phyloP scores from a whole-genome alignment of 2,329 filamentous ascomycete genomes.

The Colletotrichum truncatum region DNA sequence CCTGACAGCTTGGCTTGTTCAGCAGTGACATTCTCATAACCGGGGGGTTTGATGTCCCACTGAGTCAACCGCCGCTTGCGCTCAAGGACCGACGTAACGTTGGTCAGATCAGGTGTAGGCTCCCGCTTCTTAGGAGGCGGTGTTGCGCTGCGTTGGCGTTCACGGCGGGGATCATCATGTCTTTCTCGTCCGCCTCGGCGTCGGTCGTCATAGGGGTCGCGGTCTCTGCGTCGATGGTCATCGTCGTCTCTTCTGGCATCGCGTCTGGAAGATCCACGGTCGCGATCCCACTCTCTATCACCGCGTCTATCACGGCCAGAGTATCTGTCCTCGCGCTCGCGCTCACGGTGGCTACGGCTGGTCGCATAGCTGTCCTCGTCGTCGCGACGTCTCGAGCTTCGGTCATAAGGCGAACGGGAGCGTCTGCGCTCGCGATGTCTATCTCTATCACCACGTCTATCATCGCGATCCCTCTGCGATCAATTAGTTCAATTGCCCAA shows the following conservation, averaged over 20 bases:
- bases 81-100: slow-evolving; percentile 82
- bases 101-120: slow-evolving; percentile 93
- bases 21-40: slow-evolving; percentile 97
- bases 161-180: slow-evolving; percentile 55
- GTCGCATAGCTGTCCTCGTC: slow-evolving; percentile 88
- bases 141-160: slow-evolving; percentile 77
- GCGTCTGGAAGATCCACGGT: slow-evolving; percentile 68
- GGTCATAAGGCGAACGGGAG: slow-evolving; percentile 86
- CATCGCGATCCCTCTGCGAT: slow-evolving; percentile 42
- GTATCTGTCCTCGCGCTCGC: slow-evolving; percentile 94
- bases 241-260: slow-evolving; percentile 74
- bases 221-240: slow-evolving; percentile 65
- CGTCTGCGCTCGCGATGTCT: slow-evolving; percentile 72
- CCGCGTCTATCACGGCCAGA: slow-evolving; percentile 72
- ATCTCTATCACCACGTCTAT: slow-evolving; percentile 46
- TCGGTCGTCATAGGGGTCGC: slow-evolving; percentile 63
- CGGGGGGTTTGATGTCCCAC: slow-evolving; percentile 99
- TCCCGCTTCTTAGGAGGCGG: slow-evolving; percentile 91
- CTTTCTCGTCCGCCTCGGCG: slow-evolving; percentile 59
- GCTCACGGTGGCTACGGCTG: slow-evolving; percentile 89
- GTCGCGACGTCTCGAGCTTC: slow-evolving; percentile 74
- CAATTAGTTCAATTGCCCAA: not conserved
- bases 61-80: slow-evolving; percentile 94
- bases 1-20: slow-evolving; percentile 98
- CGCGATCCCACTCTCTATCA: slow-evolving; percentile 82